Base-by-base conservation (phyloP, 2,329 filamentous ascomycete genomes). In the Diaporthe amygdali region DNA sequence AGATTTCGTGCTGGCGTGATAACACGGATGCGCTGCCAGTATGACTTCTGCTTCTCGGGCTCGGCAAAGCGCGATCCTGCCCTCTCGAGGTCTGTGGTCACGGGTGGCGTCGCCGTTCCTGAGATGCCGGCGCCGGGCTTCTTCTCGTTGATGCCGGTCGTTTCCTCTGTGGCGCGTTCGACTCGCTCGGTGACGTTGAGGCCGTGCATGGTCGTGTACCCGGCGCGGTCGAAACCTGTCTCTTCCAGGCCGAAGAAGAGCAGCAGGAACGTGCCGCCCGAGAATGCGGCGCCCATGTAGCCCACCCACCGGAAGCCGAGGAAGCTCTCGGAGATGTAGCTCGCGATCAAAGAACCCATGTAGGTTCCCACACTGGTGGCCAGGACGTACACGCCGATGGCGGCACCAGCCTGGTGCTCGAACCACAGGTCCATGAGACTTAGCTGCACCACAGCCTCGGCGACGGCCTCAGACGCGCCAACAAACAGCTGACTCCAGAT, bases 401-500 rank as follows among this genome's bases (percentile, higher is more conserved):
- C 85, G 0, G 83, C 82, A 49, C 88, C 88, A 52, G 87, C 84
- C 71, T 88, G 86, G 74, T 90, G 88, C 78, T 89, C 85, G 72
- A 87, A 89, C 80, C 88, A 89, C 37, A 89, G 82, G 74, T 89
- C 88, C 9, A 87, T 85, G 34, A 90, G 79, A 2, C 86, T 88
- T n/a, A 89, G 78, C 75, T 90, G 88, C 8, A 87, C 87, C 37
- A 86, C 83, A 0, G 88, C 87, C 77, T 90, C 88, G 2, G 86
- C 87, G 51, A 86, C 86, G 10, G 86, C 83, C 77, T 89, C 87
- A 5, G 87, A 89, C 3, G 87, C 87, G 20, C 88, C 88, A 2
- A 89, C 86, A 68, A 89, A 89, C 2, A 89, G 81, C 76, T 89
- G 88, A 56, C 86, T 86, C 83, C 85, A 88, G 69, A 89, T 84